Evolutionary conservation across 2,329 filamentous ascomycete genomes (phyloP).

Genomic region (Claviceps sp.): DNA sequence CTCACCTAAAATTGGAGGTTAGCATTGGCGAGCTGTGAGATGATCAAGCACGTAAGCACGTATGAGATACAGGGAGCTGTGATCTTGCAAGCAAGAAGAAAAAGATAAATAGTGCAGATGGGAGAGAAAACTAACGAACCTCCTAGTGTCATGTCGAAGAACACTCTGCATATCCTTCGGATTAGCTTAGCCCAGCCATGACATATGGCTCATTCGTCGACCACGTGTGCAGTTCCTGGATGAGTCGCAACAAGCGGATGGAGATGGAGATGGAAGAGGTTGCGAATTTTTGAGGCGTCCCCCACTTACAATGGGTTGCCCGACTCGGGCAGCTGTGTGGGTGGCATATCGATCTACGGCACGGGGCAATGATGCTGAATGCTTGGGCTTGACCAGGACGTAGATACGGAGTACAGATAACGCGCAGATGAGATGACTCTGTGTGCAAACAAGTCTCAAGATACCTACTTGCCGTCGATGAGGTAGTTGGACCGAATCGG

Average conservation of each 20-base stretch:
- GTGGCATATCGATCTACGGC: constrained; percentile 21
- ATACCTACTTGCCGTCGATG: not conserved
- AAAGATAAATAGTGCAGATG: not conserved
- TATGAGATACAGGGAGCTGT: not conserved
- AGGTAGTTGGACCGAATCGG: not conserved
- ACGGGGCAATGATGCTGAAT: not conserved
- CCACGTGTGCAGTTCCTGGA: not conserved
- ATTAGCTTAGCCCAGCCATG: not conserved
- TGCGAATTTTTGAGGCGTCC: not conserved
- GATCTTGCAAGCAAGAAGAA: not conserved
- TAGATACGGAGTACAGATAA: not conserved
- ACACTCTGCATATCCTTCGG: constrained; percentile 31
- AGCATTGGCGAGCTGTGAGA: not conserved
- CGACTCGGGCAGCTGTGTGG: constrained; percentile 31
- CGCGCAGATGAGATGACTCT: not conserved
- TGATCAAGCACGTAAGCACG: too few relatives aligned
- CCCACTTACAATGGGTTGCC: constrained; percentile 33
- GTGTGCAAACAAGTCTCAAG: not conserved
- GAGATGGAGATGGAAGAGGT: not conserved
- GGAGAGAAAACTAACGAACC: constrained; percentile 34
- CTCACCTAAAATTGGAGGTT: constrained; percentile 43
- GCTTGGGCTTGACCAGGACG: not conserved
- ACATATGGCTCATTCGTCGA: not conserved
- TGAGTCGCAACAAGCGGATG: not conserved
- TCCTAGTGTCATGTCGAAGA: constrained; percentile 70